Conservation (phyloP, 352 stramenopile genomes). For the Pythium aristosporum region DNA sequence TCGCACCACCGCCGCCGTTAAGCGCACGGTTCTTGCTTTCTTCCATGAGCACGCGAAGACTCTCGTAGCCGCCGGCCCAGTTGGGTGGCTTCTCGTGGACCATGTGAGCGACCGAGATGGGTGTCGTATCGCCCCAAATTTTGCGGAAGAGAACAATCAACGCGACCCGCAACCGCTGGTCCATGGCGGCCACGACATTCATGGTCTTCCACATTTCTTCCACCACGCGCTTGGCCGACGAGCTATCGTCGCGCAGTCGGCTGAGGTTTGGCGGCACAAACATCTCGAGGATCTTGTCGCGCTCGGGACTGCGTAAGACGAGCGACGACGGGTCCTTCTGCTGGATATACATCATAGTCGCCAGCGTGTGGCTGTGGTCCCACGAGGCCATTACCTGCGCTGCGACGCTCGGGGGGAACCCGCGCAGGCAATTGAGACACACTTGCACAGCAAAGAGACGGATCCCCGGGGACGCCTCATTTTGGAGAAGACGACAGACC, state of each 20-base stretch:
- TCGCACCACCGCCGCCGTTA: slow-evolving; percentile 22
- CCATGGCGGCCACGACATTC: slow-evolving; percentile 55
- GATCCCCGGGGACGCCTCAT: slow-evolving; percentile 67
- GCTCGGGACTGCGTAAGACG: slow-evolving; percentile 71
- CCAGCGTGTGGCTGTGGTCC: slow-evolving; percentile 82
- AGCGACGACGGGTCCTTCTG: slow-evolving; percentile 78
- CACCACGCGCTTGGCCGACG: slow-evolving; percentile 57
- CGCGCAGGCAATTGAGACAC: slow-evolving; percentile 78
- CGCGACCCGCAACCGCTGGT: slow-evolving; percentile 74
- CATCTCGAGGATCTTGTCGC: slow-evolving; percentile 62
- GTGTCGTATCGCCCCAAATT: slow-evolving; percentile 81
- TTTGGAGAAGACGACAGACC: slow-evolving; percentile 59
- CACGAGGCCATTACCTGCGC: slow-evolving; percentile 77
- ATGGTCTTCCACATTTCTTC: slow-evolving; percentile 78
- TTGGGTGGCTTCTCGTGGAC: slow-evolving; percentile 77
- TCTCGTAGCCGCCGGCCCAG: slow-evolving; percentile 82
- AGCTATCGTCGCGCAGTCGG: slow-evolving; percentile 76
- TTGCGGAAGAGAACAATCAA: slow-evolving; percentile 78
- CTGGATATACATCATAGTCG: slow-evolving; percentile 71
- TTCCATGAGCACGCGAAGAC: slow-evolving; percentile 80
- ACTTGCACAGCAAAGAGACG: slow-evolving; percentile 77
- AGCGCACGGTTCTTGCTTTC: slow-evolving; percentile 70
- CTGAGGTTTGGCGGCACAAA: slow-evolving; percentile 59
- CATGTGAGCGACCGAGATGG: slow-evolving; percentile 74
- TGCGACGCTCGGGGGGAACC: slow-evolving; percentile 67